Evolutionary conservation across 306 rosid species (phyloP).

Genomic region (Malus sylvestris): DNA sequence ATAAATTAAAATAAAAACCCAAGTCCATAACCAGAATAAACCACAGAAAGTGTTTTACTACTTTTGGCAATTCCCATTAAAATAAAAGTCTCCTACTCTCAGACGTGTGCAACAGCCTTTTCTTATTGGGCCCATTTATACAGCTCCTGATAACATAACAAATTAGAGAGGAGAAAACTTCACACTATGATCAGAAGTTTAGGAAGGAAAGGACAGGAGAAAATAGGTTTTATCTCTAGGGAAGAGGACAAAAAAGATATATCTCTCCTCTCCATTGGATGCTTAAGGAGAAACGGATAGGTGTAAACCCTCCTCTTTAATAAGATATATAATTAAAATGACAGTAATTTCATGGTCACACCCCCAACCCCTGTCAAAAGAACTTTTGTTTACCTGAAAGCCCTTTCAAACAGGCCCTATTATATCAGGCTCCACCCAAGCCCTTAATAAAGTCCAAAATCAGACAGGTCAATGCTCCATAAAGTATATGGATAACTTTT

Average conservation of each 20-base stretch:
- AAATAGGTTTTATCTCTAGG: neutral
- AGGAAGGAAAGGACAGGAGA: neutral
- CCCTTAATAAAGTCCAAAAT: neutral
- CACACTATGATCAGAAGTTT: neutral
- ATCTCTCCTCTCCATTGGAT: neutral
- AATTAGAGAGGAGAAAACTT: neutral
- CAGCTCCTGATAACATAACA: neutral
- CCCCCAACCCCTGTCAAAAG: too few relatives aligned
- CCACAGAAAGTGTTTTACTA: neutral
- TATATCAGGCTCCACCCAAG: neutral
- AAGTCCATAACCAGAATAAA: too few relatives aligned
- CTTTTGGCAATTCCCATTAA: neutral
- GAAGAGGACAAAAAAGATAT: neutral
- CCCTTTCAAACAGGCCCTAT: neutral
- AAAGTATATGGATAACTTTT: neutral
- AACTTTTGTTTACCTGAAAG: too few relatives aligned
- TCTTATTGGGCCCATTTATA: neutral
- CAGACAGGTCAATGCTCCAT: neutral
- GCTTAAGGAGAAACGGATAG: neutral
- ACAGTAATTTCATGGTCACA: neutral
- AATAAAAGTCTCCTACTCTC: neutral
- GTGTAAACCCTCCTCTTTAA: neutral
- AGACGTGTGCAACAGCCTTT: neutral
- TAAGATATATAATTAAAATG: neutral
- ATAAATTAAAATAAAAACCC: neutral